phyloP scores from a whole-genome alignment of 2,329 filamentous ascomycete genomes.

The Fusarium annulatum region DNA sequence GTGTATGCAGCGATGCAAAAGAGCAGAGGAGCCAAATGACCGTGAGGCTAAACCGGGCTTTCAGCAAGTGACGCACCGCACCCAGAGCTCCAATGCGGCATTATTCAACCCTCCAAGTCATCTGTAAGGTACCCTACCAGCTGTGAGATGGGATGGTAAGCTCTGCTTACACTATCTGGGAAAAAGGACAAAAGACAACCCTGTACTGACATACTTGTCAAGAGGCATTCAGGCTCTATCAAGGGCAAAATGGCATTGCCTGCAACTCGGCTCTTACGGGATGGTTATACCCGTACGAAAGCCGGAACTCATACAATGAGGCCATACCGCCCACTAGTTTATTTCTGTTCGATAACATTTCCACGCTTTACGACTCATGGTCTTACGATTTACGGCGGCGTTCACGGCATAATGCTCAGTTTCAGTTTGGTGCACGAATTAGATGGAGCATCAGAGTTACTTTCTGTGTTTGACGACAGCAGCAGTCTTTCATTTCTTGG shows the following conservation, averaged over 20 bases:
- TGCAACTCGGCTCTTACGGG: slow-evolving; percentile 4
- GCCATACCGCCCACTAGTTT: background rate
- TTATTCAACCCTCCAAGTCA: slow-evolving; percentile 5
- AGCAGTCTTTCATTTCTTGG: slow-evolving; percentile 7
- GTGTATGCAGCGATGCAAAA: slow-evolving; percentile 38
- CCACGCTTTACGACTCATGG: slow-evolving; percentile 33
- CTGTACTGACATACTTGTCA: slow-evolving; percentile 7
- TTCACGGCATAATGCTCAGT: slow-evolving; percentile 16
- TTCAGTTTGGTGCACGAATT: slow-evolving; percentile 18
- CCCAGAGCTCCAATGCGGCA: background rate
- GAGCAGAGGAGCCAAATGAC: slow-evolving; percentile 38
- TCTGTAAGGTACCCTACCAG: slow-evolving; percentile 14
- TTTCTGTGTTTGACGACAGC: slow-evolving; percentile 12
- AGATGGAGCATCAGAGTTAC: slow-evolving; percentile 16
- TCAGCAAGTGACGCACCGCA: slow-evolving; percentile 31
- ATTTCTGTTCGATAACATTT: background rate
- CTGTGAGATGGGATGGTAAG: slow-evolving; percentile 6
- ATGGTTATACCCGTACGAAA: background rate
- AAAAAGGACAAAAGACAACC: background rate
- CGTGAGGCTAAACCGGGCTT: slow-evolving; percentile 38
- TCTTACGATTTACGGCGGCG: slow-evolving; percentile 32
- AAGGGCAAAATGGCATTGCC: background rate
- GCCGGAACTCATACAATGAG: background rate
- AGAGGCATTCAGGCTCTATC: slow-evolving; percentile 6
- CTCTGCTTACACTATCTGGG: slow-evolving; percentile 15